Conservation (phyloP, 148 eudicot genomes). For the Silene conica region DNA sequence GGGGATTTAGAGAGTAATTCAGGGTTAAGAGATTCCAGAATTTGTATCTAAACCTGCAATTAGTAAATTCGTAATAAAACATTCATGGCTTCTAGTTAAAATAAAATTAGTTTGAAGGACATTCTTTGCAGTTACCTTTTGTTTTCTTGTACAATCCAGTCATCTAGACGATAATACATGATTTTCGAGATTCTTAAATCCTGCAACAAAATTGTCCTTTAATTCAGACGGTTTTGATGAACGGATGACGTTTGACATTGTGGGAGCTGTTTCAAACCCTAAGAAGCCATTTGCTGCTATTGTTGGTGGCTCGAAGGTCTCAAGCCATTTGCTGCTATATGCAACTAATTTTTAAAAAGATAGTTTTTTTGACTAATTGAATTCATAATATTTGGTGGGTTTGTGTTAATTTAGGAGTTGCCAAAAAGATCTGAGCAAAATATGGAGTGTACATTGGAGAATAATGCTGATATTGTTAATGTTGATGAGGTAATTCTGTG, state of each 20-base stretch:
- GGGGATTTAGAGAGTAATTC: constrained; percentile 17
- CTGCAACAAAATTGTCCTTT: too few species aligned
- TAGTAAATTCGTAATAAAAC: constrained; percentile 23
- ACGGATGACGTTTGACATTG: too few species aligned
- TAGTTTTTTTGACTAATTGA: neutral
- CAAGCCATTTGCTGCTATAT: too few species aligned
- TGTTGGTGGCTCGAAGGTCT: too few species aligned
- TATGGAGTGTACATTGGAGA: constrained; percentile 36
- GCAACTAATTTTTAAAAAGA: neutral
- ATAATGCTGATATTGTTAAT: neutral
- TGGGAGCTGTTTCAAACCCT: too few species aligned
- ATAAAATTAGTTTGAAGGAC: neutral
- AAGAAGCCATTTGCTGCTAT: too few species aligned
- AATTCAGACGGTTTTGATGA: too few species aligned
- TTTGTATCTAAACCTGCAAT: constrained; percentile 32
- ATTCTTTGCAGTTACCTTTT: too few species aligned
- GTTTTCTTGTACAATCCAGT: too few species aligned
- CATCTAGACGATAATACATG: too few species aligned
- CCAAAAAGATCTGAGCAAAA: constrained; percentile 24
- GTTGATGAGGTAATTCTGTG: constrained; percentile 28
- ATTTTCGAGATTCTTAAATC: too few species aligned
- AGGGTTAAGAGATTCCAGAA: constrained; percentile 21
- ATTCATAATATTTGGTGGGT: neutral
- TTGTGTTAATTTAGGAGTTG: constrained; percentile 18
- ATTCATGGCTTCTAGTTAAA: neutral